Base-by-base conservation (phyloP, 2,329 filamentous ascomycete species). In the Curvularia verruculosa region DNA sequence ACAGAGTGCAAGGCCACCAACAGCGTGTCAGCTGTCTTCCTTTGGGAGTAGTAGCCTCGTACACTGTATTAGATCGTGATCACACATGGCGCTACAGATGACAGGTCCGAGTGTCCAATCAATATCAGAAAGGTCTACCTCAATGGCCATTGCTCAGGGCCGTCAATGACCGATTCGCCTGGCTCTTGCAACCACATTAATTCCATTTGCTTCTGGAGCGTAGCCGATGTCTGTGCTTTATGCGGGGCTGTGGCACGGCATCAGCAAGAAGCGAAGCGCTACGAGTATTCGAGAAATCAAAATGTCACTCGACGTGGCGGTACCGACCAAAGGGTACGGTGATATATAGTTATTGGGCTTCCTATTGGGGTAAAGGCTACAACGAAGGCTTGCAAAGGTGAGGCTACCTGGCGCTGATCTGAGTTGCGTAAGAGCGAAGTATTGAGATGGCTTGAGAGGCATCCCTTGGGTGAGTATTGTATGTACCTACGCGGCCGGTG, bases 341-440 rank as follows among this genome's bases (percentile, higher is more conserved):
- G 49, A 49, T 47, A 57, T 61, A 54, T 31, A 46, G 36, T 18
- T 49, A 52, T 41, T 41, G 31, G 48, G 39, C 18, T 49, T 47
- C 41, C 31, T 10, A 74, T 70, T 72, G 65, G 70, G 64, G 61
- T 54, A 67, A 51, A 51, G 56, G 53, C 48, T 52, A 36, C 43
- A 43, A 51, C 36, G 31, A 40, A 44, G 36, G 57, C 54, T 53
- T 39, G 39, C 51, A 50, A 48, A 47, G 53, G 12, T 29, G 52
- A 51, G 45, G 48, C 41, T 23, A 50, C 43, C 43, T 51, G 57
- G 53, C 57, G 53, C 58, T 59, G 61, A 56, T 59, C 49, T 49
- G 23, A 53, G 58, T 55, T 26, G 63, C 60, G 65, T 54, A 48
- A 34, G 39, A 56, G 64, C 52, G 59, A 63, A 54, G 58, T 54